phyloP scores from a whole-genome alignment of 495 filamentous ascomycete species.

The Neurospora tetrasperma region DNA sequence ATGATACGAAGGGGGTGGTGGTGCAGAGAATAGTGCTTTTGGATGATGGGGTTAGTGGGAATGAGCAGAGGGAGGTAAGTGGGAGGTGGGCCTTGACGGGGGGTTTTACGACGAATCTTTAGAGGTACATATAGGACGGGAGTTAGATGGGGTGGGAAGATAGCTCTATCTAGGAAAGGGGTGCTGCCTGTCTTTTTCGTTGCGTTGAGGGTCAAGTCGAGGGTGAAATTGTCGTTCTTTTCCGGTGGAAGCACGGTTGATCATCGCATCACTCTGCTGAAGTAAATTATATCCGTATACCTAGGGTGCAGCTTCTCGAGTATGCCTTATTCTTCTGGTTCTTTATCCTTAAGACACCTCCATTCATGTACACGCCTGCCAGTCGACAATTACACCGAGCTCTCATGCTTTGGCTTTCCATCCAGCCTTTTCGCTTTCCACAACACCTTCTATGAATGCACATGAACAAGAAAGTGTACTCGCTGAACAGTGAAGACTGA shows the following conservation, averaged over 20 bases:
- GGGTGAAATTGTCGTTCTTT: neutral
- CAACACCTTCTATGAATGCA: neutral
- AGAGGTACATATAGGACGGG: no score
- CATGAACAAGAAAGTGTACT: no score
- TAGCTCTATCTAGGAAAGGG: no score
- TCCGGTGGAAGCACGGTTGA: neutral
- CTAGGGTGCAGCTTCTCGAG: neutral
- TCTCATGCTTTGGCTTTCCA: neutral
- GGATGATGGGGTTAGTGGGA: conserved; percentile 19
- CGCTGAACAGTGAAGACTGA: no score
- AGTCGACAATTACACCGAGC: neutral
- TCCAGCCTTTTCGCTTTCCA: neutral
- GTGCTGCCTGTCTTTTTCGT: neutral
- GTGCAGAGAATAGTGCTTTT: conserved; percentile 48
- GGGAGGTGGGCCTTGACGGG: conserved; percentile 11
- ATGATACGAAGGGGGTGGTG: conserved; percentile 27
- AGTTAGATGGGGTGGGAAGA: no score
- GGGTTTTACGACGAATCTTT: conserved; percentile 5
- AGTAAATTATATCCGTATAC: neutral
- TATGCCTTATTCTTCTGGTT: neutral
- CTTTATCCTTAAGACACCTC: neutral
- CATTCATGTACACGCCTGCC: no score
- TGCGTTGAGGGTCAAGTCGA: neutral
- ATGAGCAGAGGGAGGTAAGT: neutral
- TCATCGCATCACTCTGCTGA: neutral